Percentiles rank a stretch among this genome's conserved stretches.
Conservation (phyloP, 306 rosid species). For the Canavalia ensiformis region DNA sequence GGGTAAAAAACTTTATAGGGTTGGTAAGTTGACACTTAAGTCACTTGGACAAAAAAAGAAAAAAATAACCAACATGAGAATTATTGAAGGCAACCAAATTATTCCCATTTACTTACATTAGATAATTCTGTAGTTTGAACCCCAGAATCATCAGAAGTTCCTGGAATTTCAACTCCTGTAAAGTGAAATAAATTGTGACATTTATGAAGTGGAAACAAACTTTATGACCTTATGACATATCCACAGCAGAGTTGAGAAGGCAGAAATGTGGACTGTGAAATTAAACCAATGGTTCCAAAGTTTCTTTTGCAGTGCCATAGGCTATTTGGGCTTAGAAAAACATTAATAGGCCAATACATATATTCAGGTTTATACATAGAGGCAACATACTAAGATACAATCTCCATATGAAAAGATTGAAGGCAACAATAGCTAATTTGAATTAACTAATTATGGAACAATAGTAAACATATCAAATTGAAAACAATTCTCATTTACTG, state of each 20-base stretch:
- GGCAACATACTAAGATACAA: not conserved
- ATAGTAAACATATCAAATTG: not conserved
- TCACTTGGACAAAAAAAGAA: not conserved
- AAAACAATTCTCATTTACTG: too few species aligned
- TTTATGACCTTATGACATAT: not conserved
- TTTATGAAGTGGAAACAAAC: conserved; percentile 19
- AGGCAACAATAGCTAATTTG: not conserved
- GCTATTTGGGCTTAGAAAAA: not conserved
- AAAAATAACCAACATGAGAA: not conserved
- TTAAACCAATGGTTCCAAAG: conserved; percentile 6
- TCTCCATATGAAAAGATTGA: not conserved
- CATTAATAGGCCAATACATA: not conserved
- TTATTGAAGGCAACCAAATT: conserved; percentile 9
- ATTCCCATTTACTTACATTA: conserved; percentile 53
- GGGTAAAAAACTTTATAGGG: not conserved
- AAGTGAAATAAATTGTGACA: conserved; percentile 12
- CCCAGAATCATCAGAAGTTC: conserved; percentile 31
- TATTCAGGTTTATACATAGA: not conserved
- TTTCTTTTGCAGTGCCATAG: not conserved
- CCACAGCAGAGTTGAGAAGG: not conserved
- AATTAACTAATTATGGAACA: not conserved
- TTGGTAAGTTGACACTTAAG: not conserved
- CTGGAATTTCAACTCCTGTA: conserved; percentile 50
- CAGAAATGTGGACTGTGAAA: not conserved
- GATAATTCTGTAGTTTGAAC: conserved; percentile 16